Conservation (phyloP, 148 eudicot species). For the Rhododendron molle region DNA sequence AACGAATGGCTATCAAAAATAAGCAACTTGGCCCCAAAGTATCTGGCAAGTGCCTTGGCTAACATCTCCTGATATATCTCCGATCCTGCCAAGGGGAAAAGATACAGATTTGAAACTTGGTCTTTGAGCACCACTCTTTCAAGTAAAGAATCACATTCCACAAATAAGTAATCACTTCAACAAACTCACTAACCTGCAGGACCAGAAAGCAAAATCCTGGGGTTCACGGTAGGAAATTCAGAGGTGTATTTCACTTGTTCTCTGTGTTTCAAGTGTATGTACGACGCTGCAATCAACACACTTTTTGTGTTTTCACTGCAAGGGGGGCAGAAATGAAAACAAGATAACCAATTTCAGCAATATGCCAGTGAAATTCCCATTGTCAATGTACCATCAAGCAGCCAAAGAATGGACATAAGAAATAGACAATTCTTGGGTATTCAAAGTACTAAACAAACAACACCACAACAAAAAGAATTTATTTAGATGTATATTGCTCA, state of each 20-base stretch:
- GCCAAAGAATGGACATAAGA: background rate
- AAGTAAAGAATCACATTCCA: background rate
- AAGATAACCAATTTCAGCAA: background rate
- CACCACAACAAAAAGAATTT: background rate
- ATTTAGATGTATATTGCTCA: background rate
- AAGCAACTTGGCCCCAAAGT: slow-evolving; percentile 86
- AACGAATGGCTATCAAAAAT: slow-evolving; percentile 82
- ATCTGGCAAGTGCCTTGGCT: slow-evolving; percentile 80
- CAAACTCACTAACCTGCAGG: slow-evolving; percentile 62
- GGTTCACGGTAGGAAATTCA: slow-evolving; percentile 77
- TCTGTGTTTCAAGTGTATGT: slow-evolving; percentile 80
- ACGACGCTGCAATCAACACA: slow-evolving; percentile 82
- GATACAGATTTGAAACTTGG: slow-evolving; percentile 8
- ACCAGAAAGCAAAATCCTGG: slow-evolving; percentile 91
- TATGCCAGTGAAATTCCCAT: background rate
- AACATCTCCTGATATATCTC: slow-evolving; percentile 96
- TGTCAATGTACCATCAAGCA: background rate
- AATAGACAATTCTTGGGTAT: background rate
- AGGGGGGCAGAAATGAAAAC: background rate
- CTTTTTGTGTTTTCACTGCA: slow-evolving; percentile 88
- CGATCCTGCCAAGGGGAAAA: slow-evolving; percentile 51
- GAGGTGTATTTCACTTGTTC: slow-evolving; percentile 76
- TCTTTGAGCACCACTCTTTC: background rate
- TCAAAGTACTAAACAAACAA: background rate
- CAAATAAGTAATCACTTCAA: background rate